Percentiles rank a stretch among this genome's conserved stretches.
phyloP scores from a whole-genome alignment of 1,284 basidiomycete genomes.

The Cryptococcus jaspeensis region DNA sequence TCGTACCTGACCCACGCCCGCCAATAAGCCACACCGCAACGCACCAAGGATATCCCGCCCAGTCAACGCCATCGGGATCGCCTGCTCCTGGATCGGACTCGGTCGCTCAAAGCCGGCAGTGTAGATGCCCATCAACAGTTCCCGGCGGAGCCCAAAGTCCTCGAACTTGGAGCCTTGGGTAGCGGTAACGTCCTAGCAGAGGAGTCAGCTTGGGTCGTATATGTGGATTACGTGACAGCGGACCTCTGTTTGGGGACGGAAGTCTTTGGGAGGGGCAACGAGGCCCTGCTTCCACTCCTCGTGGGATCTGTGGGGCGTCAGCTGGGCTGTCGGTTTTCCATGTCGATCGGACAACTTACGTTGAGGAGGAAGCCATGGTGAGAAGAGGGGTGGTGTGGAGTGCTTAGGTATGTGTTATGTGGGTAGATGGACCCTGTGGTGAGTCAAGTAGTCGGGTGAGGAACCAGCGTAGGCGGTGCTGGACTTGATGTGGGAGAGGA shows the following conservation, averaged over 20 bases:
- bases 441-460: background rate
- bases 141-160: slow-evolving; percentile 73
- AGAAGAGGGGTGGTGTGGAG: background rate
- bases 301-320: slow-evolving; percentile 12
- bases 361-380: slow-evolving; percentile 50
- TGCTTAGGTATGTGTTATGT: background rate
- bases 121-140: slow-evolving; percentile 88
- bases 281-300: slow-evolving; percentile 55
- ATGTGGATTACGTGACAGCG: slow-evolving; percentile 7
- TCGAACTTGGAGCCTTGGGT: slow-evolving; percentile 92
- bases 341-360: slow-evolving; percentile 16
- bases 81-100: slow-evolving; percentile 97
- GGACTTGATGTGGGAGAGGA: background rate
- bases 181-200: slow-evolving; percentile 71
- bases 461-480: background rate
- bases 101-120: slow-evolving; percentile 96
- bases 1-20: background rate
- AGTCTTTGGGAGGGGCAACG: slow-evolving; percentile 82
- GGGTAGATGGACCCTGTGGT: background rate
- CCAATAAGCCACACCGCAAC: background rate
- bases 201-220: slow-evolving; percentile 10
- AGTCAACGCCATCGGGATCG: slow-evolving; percentile 81
- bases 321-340: background rate
- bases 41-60: slow-evolving; percentile 80
- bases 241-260: slow-evolving; percentile 83